Percentiles rank a stretch among this genome's conserved stretches.
phyloP scores from a whole-genome alignment of 2,329 filamentous ascomycete genomes.

The Neofusicoccum cordaticola region DNA sequence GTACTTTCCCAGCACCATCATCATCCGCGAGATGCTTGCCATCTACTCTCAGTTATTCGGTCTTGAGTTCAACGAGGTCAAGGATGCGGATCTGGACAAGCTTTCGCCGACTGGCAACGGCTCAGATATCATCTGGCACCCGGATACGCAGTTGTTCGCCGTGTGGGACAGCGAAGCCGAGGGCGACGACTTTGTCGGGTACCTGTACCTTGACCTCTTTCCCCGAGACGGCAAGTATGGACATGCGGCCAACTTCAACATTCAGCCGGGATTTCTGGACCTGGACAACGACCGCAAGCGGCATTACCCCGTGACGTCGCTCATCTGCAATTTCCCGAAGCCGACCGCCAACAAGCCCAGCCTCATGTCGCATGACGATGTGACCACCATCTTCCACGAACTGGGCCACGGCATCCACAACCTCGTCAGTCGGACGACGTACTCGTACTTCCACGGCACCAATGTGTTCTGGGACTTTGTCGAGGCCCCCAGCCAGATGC shows the following conservation, averaged over 20 bases:
- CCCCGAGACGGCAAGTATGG: conserved; percentile 79
- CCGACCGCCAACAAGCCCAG: conserved; percentile 72
- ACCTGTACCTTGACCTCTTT: conserved; percentile 78
- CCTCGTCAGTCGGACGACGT: conserved; percentile 48
- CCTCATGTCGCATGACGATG: conserved; percentile 77
- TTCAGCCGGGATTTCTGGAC: conserved; percentile 64
- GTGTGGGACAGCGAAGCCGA: conserved; percentile 76
- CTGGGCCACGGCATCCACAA: conserved; percentile 53
- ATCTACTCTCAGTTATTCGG: conserved; percentile 84
- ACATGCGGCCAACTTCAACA: conserved; percentile 79
- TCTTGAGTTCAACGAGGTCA: conserved; percentile 73
- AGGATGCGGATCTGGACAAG: conserved; percentile 59
- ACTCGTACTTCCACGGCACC: conserved; percentile 52
- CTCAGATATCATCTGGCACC: conserved; percentile 74
- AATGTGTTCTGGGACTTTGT: conserved; percentile 51
- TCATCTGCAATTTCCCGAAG: conserved; percentile 85
- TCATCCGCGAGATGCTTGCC: conserved; percentile 72
- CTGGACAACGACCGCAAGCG: conserved; percentile 64
- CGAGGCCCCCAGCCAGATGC: conserved; percentile 51
- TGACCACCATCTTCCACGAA: conserved; percentile 76
- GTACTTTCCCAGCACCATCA: conserved; percentile 75
- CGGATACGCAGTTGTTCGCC: conserved; percentile 74
- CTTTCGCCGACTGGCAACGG: conserved; percentile 66
- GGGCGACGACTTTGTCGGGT: conserved; percentile 72
- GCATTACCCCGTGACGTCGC: conserved; percentile 71